phyloP scores from a whole-genome alignment of 768 basidiomycete species.

The Termitomyces bulborhizus region DNA sequence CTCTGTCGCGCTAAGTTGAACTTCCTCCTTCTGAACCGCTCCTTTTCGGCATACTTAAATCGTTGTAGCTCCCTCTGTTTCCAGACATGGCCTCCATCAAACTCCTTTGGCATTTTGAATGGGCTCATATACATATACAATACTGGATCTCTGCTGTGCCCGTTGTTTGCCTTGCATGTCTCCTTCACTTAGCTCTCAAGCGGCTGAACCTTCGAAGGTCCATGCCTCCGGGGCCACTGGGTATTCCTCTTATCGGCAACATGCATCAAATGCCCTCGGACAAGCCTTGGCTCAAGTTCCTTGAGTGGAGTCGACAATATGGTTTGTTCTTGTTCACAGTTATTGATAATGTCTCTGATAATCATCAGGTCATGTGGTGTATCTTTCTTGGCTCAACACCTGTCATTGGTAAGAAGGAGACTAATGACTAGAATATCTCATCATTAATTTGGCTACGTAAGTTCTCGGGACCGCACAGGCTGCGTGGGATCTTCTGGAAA shows the following conservation, averaged over 20 bases:
- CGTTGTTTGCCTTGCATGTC: slow-evolving; percentile 11
- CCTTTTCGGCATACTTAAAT: background rate
- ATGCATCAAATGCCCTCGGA: slow-evolving; percentile 34
- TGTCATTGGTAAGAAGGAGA: slow-evolving; percentile 27
- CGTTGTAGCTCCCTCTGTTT: background rate
- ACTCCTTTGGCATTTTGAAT: background rate
- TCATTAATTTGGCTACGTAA: slow-evolving; percentile 4
- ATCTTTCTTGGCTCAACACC: slow-evolving; percentile 37
- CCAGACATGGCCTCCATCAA: background rate
- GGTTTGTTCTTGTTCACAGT: slow-evolving; percentile 21
- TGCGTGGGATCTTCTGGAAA: slow-evolving; percentile 42
- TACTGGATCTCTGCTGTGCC: background rate
- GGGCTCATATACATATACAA: background rate
- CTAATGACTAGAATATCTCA: background rate
- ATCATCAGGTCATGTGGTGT: slow-evolving; percentile 31
- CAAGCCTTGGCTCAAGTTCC: slow-evolving; percentile 44
- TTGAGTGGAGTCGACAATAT: slow-evolving; percentile 39
- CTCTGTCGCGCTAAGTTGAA: too few species aligned
- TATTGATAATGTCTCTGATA: background rate
- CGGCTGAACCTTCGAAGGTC: slow-evolving; percentile 23
- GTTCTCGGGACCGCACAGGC: slow-evolving; percentile 40
- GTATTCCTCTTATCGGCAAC: slow-evolving; percentile 40
- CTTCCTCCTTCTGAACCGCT: too few species aligned
- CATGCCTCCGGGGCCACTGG: slow-evolving; percentile 42
- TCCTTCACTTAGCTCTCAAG: slow-evolving; percentile 18